Base-by-base conservation (phyloP, 164 flowering plant species). In the Aristolochia fimbriata region DNA sequence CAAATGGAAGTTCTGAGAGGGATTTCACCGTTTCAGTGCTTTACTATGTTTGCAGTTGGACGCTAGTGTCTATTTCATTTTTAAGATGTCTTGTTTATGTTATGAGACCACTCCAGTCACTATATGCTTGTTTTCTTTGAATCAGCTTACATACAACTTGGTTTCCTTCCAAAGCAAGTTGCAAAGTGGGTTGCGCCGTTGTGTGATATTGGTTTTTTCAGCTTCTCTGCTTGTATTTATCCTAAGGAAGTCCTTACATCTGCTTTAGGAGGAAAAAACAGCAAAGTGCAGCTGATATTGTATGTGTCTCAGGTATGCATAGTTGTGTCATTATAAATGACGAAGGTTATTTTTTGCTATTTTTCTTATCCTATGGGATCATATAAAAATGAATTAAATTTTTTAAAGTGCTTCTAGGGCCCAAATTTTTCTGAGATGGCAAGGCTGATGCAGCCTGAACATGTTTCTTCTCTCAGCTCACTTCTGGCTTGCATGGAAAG, bases 101-200 rank as follows among this genome's bases (percentile, higher is more conserved):
- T 15, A 12, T 16, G 6, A 43, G 19, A 9, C 10, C 0, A 8
- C 48, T 52, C 23, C 4, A 51, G 11, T 49, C 19, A 21, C 30
- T 17, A 25, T 31, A 1, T 47, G 54, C 50, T 61, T 51, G 19
- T 63, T 30, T 33, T 51, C 14, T 62, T 16, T 69, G 62, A 15
- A n/a, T 17, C 75, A 88, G 97, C 88, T 76, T 82, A 63, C 65
- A 64, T 91, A 60, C 97, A 83, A 63, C 82, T 88, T 61, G 97
- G 96, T 21, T 91, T 91, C 77, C 77, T 91, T 30, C 97, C 96
- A 15, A 80, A 81, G 74, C 63, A 73, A 77, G 67, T 83, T 59
- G 91, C 97, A 58, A 83, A 80, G 66, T 91, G 93, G 89, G 84
- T 86, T 47, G 81, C 97, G 68, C 91, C 96, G 55, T 67, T 91